Evolutionary conservation across 2,329 filamentous ascomycete species (phyloP).

Genomic region (Penicillium rolfsii): DNA sequence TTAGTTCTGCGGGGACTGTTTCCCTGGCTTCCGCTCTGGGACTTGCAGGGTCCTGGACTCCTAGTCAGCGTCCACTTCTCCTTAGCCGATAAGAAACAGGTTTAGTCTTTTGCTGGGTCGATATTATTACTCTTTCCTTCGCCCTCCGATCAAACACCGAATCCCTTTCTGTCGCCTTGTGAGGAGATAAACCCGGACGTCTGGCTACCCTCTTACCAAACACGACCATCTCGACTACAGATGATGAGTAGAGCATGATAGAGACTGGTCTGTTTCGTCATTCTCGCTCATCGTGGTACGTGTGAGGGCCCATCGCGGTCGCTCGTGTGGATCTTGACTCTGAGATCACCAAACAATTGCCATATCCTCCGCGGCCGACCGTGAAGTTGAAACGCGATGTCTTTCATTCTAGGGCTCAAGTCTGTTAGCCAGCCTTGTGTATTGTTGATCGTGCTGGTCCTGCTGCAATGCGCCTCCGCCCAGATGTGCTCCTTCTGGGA

Average conservation of each 20-base stretch:
- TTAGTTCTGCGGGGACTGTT: conserved; percentile 30
- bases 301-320: conserved; percentile 31
- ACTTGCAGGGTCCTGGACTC: conserved; percentile 8
- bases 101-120: conserved; percentile 3
- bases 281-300: conserved; percentile 22
- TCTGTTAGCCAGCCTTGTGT: conserved; percentile 22
- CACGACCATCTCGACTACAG: conserved; percentile 5
- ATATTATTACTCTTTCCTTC: conserved; percentile 11
- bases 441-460: conserved; percentile 25
- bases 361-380: neutral
- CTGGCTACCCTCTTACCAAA: neutral
- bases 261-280: conserved; percentile 21
- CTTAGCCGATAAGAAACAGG: conserved; percentile 7
- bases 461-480: conserved; percentile 29
- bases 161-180: conserved; percentile 12
- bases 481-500: conserved; percentile 44
- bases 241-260: conserved; percentile 35
- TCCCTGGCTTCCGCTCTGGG: conserved; percentile 13
- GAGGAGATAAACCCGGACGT: neutral
- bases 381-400: conserved; percentile 22
- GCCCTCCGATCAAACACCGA: conserved; percentile 5
- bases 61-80: neutral
- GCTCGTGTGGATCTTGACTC: conserved; percentile 20
- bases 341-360: neutral
- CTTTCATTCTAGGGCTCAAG: conserved; percentile 16